Evolutionary conservation across 768 basidiomycete species (phyloP).

Genomic region (Coprinopsis strossmayeri): DNA sequence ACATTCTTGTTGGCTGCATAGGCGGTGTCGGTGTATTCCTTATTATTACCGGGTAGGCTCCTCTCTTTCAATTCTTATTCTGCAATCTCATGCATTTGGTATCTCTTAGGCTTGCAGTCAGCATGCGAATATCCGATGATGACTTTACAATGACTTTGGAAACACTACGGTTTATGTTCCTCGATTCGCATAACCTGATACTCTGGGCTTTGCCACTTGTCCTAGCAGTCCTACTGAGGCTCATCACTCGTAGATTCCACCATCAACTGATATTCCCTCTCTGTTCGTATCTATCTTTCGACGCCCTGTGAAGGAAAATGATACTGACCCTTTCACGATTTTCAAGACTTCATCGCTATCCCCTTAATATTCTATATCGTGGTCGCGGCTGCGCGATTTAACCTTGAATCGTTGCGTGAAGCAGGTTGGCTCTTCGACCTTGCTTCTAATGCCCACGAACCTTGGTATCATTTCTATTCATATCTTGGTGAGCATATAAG

Average conservation of each 20-base stretch:
- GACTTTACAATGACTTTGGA: conserved; percentile 63
- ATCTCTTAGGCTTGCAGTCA: conserved; percentile 66
- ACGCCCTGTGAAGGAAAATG: background rate
- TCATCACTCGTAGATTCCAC: conserved; percentile 73
- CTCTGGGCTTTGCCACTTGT: conserved; percentile 78
- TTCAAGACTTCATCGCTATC: conserved; percentile 70
- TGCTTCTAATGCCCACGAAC: conserved; percentile 26
- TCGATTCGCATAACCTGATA: conserved; percentile 51
- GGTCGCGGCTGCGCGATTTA: conserved; percentile 53
- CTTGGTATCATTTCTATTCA: conserved; percentile 84
- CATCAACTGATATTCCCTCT: conserved; percentile 91
- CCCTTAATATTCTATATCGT: conserved; percentile 81
- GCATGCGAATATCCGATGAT: conserved; percentile 74
- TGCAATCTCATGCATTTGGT: background rate
- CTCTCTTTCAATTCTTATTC: conserved; percentile 1
- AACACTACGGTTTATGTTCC: conserved; percentile 63
- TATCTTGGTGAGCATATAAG: conserved; percentile 70
- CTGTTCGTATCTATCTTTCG: conserved; percentile 49
- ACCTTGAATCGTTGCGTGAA: conserved; percentile 52
- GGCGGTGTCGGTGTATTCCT: conserved; percentile 96
- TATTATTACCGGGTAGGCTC: conserved; percentile 81
- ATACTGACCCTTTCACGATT: background rate
- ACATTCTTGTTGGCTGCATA: conserved; percentile 93
- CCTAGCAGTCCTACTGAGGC: conserved; percentile 69
- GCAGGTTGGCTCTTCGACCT: conserved; percentile 88